Base-by-base conservation (phyloP, 129 eudicot species). In the Flaveria linearis region DNA sequence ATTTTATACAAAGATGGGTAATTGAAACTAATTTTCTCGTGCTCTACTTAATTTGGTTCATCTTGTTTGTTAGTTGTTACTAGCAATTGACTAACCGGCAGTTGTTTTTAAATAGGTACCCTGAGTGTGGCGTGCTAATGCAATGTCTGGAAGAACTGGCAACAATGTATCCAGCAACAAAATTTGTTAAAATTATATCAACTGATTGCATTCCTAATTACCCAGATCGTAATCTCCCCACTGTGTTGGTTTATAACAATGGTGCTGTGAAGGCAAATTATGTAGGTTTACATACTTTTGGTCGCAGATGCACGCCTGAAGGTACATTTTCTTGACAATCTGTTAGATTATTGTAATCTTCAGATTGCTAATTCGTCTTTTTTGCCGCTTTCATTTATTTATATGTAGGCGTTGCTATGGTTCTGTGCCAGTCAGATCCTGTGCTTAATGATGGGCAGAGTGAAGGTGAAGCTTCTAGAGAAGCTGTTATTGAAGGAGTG, bases 171-270 rank as follows among this genome's bases (percentile, higher is more conserved):
- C 90, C 97, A 4, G 93, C 93, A 22, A 94, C 98, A 53, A 94
- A 94, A 68, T 94, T 94, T 80, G 98, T 94, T 25, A 91, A 87
- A 63, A 91, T 94, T 18, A 84, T 94, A 82, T 94, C 98, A 2
- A 94, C 98, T 0, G 98, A 94, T 18, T 94, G 98, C 86, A 94
- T 94, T 46, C 98, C 98, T 50, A 94, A 91, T 65, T 91, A 94
- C 85, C 97, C 97, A 1, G 98, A 94, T 76, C 82, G 82, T 33
- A 94, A 91, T 91, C 93, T 94, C 49, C 98, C 98, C 12, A 94
- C 98, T 55, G 71, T 94, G n/a, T 74, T 94, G 87, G 97, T 91
- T 41, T 94, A 94, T 84, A 87, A 94, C 51, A 94, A 89, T 68
- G 87, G 97, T 62, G 87, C 93, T 30, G 96, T 87, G 39, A 94